phyloP scores from a whole-genome alignment of 768 basidiomycete genomes.

The Mycena haematopus region DNA sequence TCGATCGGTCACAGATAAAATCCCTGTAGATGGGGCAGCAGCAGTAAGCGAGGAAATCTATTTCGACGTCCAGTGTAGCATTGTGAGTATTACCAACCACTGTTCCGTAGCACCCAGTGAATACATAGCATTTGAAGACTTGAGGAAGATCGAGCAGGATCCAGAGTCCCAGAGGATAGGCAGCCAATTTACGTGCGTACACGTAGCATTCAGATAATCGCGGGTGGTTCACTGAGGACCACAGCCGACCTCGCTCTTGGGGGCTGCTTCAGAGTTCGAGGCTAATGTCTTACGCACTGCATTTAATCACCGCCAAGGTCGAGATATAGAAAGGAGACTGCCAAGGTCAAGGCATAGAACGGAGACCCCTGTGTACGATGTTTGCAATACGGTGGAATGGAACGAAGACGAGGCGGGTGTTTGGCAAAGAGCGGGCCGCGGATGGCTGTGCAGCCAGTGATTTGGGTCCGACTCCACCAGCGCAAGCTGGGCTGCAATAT shows the following conservation, averaged over 20 bases:
- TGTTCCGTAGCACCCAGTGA: too few relatives aligned
- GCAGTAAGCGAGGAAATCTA: too few relatives aligned
- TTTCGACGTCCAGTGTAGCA: too few relatives aligned
- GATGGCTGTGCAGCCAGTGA: neutral
- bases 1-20: too few relatives aligned
- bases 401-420: neutral
- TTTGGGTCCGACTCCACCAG: neutral
- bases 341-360: too few relatives aligned
- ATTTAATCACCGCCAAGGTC: neutral
- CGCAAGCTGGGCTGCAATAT: neutral
- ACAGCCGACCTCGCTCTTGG: neutral
- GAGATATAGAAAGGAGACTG: neutral
- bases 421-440: neutral
- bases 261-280: neutral
- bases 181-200: neutral
- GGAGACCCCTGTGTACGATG: neutral
- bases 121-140: too few relatives aligned
- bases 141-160: too few relatives aligned
- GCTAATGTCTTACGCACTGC: neutral
- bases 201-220: neutral
- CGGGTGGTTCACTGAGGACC: neutral
- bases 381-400: neutral
- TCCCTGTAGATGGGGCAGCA: too few relatives aligned
- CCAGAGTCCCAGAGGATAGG: too few relatives aligned
- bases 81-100: too few relatives aligned